A percentile compares a stretch with the other conserved stretches of the same genome.
Evolutionary conservation across 2,329 filamentous ascomycete genomes (phyloP).

Genomic region (Epichloe elymi): DNA sequence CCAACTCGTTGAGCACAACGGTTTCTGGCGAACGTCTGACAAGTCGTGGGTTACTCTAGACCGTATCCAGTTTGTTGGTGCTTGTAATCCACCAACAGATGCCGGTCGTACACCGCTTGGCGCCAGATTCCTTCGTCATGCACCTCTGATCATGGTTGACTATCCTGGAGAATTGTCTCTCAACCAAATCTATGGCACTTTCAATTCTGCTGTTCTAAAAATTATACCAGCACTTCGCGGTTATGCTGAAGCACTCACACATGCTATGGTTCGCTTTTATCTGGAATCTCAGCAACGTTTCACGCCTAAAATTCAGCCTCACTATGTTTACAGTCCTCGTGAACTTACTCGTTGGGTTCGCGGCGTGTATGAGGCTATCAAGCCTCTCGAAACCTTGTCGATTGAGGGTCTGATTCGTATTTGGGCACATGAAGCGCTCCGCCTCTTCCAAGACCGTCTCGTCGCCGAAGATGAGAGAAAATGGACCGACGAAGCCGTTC

Average conservation of each 20-base stretch:
- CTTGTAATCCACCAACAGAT: conserved; percentile 96
- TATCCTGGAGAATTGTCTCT: conserved; percentile 94
- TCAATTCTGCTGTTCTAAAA: conserved; percentile 93
- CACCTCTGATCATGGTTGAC: conserved; percentile 98
- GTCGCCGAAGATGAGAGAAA: conserved; percentile 86
- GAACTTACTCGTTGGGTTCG: conserved; percentile 96
- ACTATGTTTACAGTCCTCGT: conserved; percentile 98
- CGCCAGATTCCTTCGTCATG: conserved; percentile 85
- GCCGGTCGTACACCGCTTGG: conserved; percentile 92
- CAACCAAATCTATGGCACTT: conserved; percentile 95
- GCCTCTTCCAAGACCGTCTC: conserved; percentile 93
- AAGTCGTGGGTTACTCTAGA: conserved; percentile 97
- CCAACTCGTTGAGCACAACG: conserved; percentile 96
- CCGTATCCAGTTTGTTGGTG: conserved; percentile 96
- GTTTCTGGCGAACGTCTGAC: conserved; percentile 96
- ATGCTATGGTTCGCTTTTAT: conserved; percentile 96
- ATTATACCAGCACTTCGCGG: conserved; percentile 90
- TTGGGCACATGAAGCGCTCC: conserved; percentile 93
- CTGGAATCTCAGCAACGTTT: conserved; percentile 88
- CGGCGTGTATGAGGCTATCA: conserved; percentile 92
- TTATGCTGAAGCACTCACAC: conserved; percentile 85
- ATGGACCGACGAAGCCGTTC: conserved; percentile 87
- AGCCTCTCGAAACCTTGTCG: conserved; percentile 74
- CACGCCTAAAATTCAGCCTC: conserved; percentile 90
- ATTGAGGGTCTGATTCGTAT: conserved; percentile 90